Percentiles rank a stretch among this genome's conserved stretches.
These are phyloP conservation scores for Patellaria atrata DNA, from an alignment of 495 filamentous ascomycete genomes.

Conservation along the genomic window DNA sequence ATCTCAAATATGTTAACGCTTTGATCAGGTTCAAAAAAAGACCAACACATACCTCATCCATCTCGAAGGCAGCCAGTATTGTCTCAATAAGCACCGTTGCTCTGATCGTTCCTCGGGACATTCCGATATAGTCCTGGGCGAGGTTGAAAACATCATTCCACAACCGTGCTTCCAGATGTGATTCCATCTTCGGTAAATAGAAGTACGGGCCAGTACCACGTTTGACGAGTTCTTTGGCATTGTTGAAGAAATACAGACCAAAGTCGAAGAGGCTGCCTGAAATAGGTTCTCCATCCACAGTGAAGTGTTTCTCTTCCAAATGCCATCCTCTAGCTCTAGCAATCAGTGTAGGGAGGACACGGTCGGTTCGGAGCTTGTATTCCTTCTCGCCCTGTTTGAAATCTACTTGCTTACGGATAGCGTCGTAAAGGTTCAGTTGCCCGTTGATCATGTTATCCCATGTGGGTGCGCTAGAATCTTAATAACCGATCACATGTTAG, in stretches of 20 bases:
- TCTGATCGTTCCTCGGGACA: conserved; percentile 83
- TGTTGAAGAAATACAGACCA: conserved; percentile 99
- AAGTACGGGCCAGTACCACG: conserved; percentile 88
- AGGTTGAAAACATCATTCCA: conserved; percentile 99
- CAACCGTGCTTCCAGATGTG: conserved; percentile 86
- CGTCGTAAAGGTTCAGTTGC: conserved; percentile 96
- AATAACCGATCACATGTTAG: conserved; percentile 1
- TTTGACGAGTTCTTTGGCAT: conserved; percentile 75
- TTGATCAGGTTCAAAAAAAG: neutral
- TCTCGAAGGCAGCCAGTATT: conserved; percentile 97
- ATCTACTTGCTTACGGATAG: conserved; percentile 85
- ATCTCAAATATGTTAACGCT: conserved; percentile 37
- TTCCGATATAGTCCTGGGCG: conserved; percentile 78
- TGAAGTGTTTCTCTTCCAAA: conserved; percentile 97
- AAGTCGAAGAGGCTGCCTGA: conserved; percentile 93
- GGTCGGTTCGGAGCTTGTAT: conserved; percentile 91
- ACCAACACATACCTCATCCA: conserved; percentile 57
- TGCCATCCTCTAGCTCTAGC: conserved; percentile 48
- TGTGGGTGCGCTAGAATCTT: conserved; percentile 91
- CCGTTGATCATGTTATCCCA: conserved; percentile 99
- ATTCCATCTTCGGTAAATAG: conserved; percentile 99
- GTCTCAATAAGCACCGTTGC: conserved; percentile 97
- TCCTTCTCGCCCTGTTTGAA: conserved; percentile 92
- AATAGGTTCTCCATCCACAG: conserved; percentile 88
- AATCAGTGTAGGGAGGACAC: conserved; percentile 53